Evolutionary conservation across 306 rosid genomes (phyloP), one percentile per base, ranked within the genome.

Genomic region (Notholithocarpus densiflorus): DNA sequence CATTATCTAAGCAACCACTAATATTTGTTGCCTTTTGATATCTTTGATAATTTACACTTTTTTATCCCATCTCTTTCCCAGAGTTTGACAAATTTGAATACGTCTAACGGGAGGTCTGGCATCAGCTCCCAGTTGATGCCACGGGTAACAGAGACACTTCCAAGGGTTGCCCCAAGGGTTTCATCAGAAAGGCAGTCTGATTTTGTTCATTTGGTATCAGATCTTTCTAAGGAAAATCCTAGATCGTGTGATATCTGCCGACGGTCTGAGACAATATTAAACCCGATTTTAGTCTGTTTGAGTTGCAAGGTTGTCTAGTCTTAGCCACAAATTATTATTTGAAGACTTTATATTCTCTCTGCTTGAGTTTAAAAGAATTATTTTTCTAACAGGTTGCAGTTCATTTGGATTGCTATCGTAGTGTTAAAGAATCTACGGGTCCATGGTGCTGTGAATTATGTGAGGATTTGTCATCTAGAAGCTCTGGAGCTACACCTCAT

Each of bases 391-490:
- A 96, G 99, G 98, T 96, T 86, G 87, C 93, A 3, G 98, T 96
- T 79, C 99, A 96, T 90, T 86, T 92, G 89, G 92, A 84, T 80
- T 96, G 99, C 88, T 96, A 96, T 84, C 92, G 92, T 23, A 84
- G 91, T 65, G 87, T 89, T 76, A 90, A 88, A 80, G 97, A 90
- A 82, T 86, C 95, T 24, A 83, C 86, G 4, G 99, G 99, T 75
- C 99, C 98, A 54, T 96, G 99, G 99, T 87, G 83, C 79, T 96
- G 99, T 87, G 98, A 96, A 76, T 81, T 96, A 72, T 96, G 99
- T 89, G 98, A 90, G 81, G 93, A 89, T 69, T 70, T 89, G 53
- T 84, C 80, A 61, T 89, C 91, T 40, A 83, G 88, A 80, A 79
- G 79, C 55, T 84, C 87, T 48, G 93, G 87, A 52, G 81, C 84